Evolutionary conservation across 2,329 filamentous ascomycete genomes (phyloP), one percentile per base, ranked within the genome.

Genomic region (Hymenoscyphus salicellus): DNA sequence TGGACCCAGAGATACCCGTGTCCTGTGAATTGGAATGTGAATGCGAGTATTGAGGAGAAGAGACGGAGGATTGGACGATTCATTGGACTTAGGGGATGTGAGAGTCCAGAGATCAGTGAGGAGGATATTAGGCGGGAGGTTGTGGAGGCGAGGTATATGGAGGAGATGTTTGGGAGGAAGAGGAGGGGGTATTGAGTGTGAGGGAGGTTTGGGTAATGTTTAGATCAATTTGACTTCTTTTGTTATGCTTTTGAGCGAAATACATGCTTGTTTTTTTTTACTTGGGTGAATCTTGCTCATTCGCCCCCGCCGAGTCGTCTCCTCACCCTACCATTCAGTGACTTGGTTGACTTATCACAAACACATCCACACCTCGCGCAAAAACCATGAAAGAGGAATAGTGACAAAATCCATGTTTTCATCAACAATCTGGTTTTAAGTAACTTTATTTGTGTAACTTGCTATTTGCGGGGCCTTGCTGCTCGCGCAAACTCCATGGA

Each of bases 11-110:
- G 84, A 66, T 93, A 93, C 75, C 90, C 90, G 0, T 86, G 85
- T 69, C 86, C 84, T n/a, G 84, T 93, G 73, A 76, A 79, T 61
- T 92, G 89, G 89, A 75, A 77, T 1, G 75, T 76, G 5, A 77
- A 81, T 65, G 75, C 86, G 65, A 77, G 79, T 2, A 75, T 88
- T 30, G 84, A 87, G 75, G 83, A 71, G 74, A 93, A 93, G 81
- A 82, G 89, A 67, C 80, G 89, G 67, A 87, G 87, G 77, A 85
- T 92, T 73, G 90, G 89, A 56, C 81, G 84, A 70, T 93, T 93
- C 70, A 91, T 92, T 73, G 90, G 90, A 14, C 78, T 93, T 63
- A 78, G 85, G 60, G 89, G 88, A 1, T 84, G 84, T 71, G 83
- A 86, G 68, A 83, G 81, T 36, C 84, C 83, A 8, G 11, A 65